Evolutionary conservation across 306 rosid species (phyloP).

Genomic region (Cyclanthera cordifolia): DNA sequence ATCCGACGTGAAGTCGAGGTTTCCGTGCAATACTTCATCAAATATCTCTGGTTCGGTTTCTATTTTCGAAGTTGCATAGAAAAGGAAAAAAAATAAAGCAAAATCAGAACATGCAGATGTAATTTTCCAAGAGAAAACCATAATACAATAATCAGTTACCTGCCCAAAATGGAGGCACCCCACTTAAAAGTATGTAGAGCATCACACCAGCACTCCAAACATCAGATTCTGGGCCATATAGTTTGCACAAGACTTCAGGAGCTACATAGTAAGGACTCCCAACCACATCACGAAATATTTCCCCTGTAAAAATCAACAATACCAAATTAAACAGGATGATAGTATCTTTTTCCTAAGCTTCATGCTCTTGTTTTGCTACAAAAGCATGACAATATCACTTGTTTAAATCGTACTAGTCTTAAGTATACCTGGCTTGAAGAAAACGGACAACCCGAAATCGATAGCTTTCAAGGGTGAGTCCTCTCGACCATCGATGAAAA

Average conservation of each 20-base stretch:
- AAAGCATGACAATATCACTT: not conserved
- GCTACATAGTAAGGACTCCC: slow-evolving; percentile 96
- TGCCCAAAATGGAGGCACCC: slow-evolving; percentile 96
- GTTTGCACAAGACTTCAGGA: slow-evolving; percentile 62
- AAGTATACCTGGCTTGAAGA: slow-evolving; percentile 79
- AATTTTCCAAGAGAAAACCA: not conserved
- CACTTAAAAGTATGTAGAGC: slow-evolving; percentile 75
- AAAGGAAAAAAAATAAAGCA: not conserved
- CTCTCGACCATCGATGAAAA: slow-evolving; percentile 59
- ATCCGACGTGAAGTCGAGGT: slow-evolving; percentile 58
- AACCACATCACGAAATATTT: slow-evolving; percentile 57
- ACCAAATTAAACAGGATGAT: slow-evolving; percentile 6
- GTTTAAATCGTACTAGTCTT: not conserved
- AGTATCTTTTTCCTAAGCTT: not conserved
- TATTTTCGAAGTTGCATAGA: not conserved
- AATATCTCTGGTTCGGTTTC: slow-evolving; percentile 67
- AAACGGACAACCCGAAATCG: slow-evolving; percentile 77
- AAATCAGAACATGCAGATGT: not conserved
- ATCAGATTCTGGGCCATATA: slow-evolving; percentile 74
- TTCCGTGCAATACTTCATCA: slow-evolving; percentile 47
- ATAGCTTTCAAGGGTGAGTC: slow-evolving; percentile 77
- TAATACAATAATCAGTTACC: slow-evolving; percentile 23
- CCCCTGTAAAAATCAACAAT: slow-evolving; percentile 36
- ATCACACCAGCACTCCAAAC: slow-evolving; percentile 96
- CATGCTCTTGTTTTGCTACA: not conserved